These are phyloP conservation scores for Pestalotiopsis sp. DNA, from an alignment of 2,329 filamentous ascomycete species.

Conservation along the genomic window DNA sequence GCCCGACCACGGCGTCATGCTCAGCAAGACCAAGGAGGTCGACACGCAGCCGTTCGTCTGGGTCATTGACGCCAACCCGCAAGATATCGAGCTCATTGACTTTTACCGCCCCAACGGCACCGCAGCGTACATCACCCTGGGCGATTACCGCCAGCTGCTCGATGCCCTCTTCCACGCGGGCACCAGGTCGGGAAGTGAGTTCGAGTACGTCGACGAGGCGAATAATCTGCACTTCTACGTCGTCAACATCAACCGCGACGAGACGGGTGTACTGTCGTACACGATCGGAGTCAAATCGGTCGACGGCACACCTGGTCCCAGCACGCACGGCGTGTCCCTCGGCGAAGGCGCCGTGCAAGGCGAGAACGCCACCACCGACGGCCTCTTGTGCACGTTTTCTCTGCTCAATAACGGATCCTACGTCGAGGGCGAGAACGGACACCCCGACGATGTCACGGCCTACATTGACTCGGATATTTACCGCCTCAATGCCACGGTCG, in stretches of 20 bases:
- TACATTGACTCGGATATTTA: constrained; percentile 50
- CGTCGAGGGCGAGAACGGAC: constrained; percentile 23
- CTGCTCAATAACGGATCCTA: constrained; percentile 48
- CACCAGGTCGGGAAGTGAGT: constrained; percentile 52
- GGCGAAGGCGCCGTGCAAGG: constrained; percentile 34
- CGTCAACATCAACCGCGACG: constrained; percentile 43
- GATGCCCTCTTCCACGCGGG: constrained; percentile 59
- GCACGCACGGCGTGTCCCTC: constrained; percentile 40
- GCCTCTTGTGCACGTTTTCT: constrained; percentile 48
- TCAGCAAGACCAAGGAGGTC: constrained; percentile 54
- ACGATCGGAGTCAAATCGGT: constrained; percentile 50
- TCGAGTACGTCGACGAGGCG: constrained; percentile 48
- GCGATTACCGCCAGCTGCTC: constrained; percentile 56
- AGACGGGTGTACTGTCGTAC: constrained; percentile 48
- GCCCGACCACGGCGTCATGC: constrained; percentile 54
- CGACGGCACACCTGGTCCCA: constrained; percentile 35
- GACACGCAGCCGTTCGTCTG: constrained; percentile 54
- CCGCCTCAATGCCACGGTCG: constrained; percentile 45
- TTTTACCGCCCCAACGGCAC: constrained; percentile 53
- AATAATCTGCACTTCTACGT: constrained; percentile 56
- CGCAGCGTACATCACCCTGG: constrained; percentile 48
- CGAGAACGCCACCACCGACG: constrained; percentile 28
- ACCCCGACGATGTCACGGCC: constrained; percentile 38
- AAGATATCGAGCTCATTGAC: constrained; percentile 53
- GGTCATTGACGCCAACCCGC: constrained; percentile 56